Conservation (phyloP, 2,329 filamentous ascomycete species). For the Plenodomus biglobosus region DNA sequence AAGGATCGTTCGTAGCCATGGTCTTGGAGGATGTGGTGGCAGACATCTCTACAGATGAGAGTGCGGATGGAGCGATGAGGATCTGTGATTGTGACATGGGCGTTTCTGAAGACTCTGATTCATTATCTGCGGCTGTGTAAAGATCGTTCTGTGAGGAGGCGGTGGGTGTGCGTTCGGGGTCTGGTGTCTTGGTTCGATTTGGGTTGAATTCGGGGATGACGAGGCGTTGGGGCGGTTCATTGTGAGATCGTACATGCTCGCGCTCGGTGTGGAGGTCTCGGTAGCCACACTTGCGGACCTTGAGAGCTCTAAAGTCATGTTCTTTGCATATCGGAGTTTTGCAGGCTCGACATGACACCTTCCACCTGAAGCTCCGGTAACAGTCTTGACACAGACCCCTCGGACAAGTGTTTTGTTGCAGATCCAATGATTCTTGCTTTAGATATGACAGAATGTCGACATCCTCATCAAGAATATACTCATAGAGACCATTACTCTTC, state of each 20-base stretch:
- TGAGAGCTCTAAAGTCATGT: conserved; percentile 60
- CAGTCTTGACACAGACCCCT: conserved; percentile 61
- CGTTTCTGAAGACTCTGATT: conserved; percentile 31
- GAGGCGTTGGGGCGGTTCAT: conserved; percentile 35
- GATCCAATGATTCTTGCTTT: conserved; percentile 47
- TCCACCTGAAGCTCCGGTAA: conserved; percentile 60
- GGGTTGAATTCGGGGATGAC: conserved; percentile 44
- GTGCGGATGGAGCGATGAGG: conserved; percentile 24
- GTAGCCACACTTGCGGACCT: conserved; percentile 60
- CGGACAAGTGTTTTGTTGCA: conserved; percentile 52
- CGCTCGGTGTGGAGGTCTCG: conserved; percentile 56
- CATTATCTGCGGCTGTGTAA: conserved; percentile 27
- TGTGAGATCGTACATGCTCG: conserved; percentile 43
- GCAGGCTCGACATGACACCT: conserved; percentile 60
- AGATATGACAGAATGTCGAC: conserved; percentile 45
- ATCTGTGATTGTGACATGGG: conserved; percentile 43
- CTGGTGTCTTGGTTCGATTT: conserved; percentile 23
- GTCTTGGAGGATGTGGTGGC: conserved; percentile 31
- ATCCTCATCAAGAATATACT: conserved; percentile 46
- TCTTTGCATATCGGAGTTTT: conserved; percentile 61
- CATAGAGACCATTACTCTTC: conserved; percentile 46
- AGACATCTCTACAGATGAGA: conserved; percentile 34
- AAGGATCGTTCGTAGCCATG: conserved; percentile 27
- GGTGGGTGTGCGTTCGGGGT: conserved; percentile 29
- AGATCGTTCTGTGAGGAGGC: conserved; percentile 25